phyloP scores from a whole-genome alignment of 495 filamentous ascomycete genomes.

The Pseudevernia furfuracea region DNA sequence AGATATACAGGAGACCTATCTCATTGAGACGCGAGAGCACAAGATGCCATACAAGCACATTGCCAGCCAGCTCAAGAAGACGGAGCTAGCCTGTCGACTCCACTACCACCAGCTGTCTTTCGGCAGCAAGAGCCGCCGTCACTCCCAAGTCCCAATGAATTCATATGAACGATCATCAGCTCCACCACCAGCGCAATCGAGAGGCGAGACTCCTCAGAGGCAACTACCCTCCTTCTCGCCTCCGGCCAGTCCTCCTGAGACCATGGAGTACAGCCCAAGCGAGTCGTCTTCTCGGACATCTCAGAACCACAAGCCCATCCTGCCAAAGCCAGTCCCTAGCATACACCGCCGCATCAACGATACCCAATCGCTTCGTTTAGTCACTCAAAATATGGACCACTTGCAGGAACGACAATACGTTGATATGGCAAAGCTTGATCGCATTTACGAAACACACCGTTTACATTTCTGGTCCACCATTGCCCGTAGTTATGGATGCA shows the following conservation, averaged over 20 bases:
- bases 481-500: constrained; percentile 59
- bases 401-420: constrained; percentile 36
- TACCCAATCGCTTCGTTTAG: constrained; percentile 37
- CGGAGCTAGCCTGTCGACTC: constrained; percentile 74
- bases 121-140: constrained; percentile 65
- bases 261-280: constrained; percentile 22
- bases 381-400: constrained; percentile 39
- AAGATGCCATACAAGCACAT: constrained; percentile 90
- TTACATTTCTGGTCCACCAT: constrained; percentile 65
- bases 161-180: constrained; percentile 28
- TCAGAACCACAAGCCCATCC: constrained; percentile 45
- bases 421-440: constrained; percentile 59
- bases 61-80: constrained; percentile 74
- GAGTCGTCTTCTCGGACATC: constrained; percentile 10
- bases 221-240: constrained; percentile 32
- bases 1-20: constrained; percentile 61
- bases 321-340: constrained; percentile 52
- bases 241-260: constrained; percentile 43
- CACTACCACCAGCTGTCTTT: constrained; percentile 81
- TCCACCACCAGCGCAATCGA: constrained; percentile 25
- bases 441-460: constrained; percentile 61
- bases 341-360: constrained; percentile 24
- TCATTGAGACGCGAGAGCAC: constrained; percentile 72
- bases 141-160: constrained; percentile 55
- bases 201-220: constrained; percentile 25